Base-by-base conservation (phyloP, 2,329 filamentous ascomycete genomes). In the Proliferodiscus dingleyae region DNA sequence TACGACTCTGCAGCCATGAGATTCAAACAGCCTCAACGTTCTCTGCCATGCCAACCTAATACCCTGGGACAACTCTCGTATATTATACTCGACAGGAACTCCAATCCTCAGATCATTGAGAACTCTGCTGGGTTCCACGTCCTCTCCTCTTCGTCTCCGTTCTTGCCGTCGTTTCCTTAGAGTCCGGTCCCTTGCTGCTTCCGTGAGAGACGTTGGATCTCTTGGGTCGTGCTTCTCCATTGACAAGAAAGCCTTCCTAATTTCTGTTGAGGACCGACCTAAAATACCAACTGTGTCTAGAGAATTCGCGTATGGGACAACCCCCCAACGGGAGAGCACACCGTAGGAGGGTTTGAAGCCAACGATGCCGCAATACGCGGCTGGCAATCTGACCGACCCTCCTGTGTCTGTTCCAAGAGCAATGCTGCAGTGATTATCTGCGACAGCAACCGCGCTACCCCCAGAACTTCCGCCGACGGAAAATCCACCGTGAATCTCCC, bases 401-500 rank as follows among this genome's bases (percentile, higher is more conserved):
- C 84, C 84, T 0, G 84, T 98, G 63, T 98, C 93, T 16, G 93
- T 97, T 15, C 93, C 93, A 22, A 98, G 69, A 6, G 89, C 89
- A 29, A 81, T 46, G 21, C 78, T 70, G 1, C 71, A 74, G 3
- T 73, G 68, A 18, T 76, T 76, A 1, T 75, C 72, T 16, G 78
- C 80, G 29, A 97, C 87, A 11, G 89, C 88, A 8, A 94, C 79
- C 3, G 93, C 93, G 64, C 90, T 96, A 15, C 93, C 93, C 33
- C 93, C 93, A 3, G 91, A 97, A 64, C 90, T 96, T 23, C 90
- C 90, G 29, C 90, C 90, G 0, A 86, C 84, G 1, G 89, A 93
- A 28, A 24, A 24, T 5, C 37, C 18, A 9, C 34, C 10, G n/a
- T 30, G 37, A 9, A 34, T 43, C 6, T 16, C 21, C 16, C 9